These are phyloP conservation scores for Chlorella sp. DNA, from an alignment of 139 green algal genomes.

Conservation along the genomic window DNA sequence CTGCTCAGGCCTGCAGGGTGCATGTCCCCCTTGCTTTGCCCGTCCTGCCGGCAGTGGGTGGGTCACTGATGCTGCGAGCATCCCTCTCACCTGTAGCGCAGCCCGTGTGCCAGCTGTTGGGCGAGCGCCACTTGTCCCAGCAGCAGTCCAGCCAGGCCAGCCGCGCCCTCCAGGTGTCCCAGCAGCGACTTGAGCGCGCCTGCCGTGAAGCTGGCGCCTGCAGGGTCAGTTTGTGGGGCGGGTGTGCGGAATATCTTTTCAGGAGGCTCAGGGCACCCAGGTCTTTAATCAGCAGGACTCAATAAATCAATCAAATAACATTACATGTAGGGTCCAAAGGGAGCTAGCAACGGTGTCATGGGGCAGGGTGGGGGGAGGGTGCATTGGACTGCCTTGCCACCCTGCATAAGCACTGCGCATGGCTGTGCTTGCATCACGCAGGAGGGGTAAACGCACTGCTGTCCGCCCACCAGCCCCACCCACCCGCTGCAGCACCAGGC, in stretches of 20 bases:
- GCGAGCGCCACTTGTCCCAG: constrained; percentile 56
- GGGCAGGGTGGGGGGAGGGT: too few species aligned
- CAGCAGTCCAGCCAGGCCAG: constrained; percentile 80
- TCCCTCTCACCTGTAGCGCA: constrained; percentile 62
- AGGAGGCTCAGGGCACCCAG: too few species aligned
- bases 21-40: too few species aligned
- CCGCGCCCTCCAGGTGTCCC: constrained; percentile 81
- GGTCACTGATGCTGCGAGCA: too few species aligned
- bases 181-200: constrained; percentile 74
- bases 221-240: neutral
- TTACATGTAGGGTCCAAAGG: too few species aligned
- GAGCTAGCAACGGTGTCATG: too few species aligned
- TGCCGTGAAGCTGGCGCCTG: constrained; percentile 54
- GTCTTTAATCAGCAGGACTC: too few species aligned
- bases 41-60: too few species aligned
- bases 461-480: neutral
- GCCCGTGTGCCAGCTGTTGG: constrained; percentile 50
- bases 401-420: too few species aligned
- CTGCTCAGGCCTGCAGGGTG: neutral
- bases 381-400: too few species aligned
- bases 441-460: neutral
- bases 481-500: constrained; percentile 10
- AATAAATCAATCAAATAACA: too few species aligned
- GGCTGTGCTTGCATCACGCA: too few species aligned
- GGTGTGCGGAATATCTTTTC: neutral